These are phyloP conservation scores for Psilocybe sp. DNA, from an alignment of 768 basidiomycete genomes.

Conservation along the genomic window DNA sequence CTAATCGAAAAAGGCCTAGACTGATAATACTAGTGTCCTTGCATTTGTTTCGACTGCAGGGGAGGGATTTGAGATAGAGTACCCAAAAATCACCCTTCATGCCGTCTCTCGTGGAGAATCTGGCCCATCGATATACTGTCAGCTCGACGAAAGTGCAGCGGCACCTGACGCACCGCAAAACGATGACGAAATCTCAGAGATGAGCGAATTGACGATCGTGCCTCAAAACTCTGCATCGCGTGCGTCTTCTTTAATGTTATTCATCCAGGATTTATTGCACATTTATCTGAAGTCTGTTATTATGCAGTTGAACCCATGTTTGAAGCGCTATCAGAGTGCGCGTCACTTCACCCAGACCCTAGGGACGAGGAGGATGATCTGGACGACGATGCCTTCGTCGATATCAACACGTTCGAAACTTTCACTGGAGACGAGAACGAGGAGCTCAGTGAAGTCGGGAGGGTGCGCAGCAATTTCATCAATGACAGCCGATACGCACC, in stretches of 20 bases:
- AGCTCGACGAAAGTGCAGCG: conserved; percentile 72
- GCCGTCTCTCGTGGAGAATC: conserved; percentile 76
- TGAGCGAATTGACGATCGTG: conserved; percentile 81
- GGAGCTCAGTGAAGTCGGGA: conserved; percentile 84
- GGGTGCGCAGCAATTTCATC: conserved; percentile 89
- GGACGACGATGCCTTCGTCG: conserved; percentile 55
- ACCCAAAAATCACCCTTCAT: conserved; percentile 90
- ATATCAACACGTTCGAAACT: conserved; percentile 50
- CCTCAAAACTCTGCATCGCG: conserved; percentile 57
- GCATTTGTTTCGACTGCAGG: conserved; percentile 72
- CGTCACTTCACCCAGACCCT: conserved; percentile 79
- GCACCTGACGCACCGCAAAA: conserved; percentile 31
- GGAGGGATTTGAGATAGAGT: conserved; percentile 79
- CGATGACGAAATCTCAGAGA: conserved; percentile 41
- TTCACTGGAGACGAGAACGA: conserved; percentile 59
- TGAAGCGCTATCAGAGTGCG: conserved; percentile 81
- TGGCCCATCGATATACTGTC: conserved; percentile 84
- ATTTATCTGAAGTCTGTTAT: conserved; percentile 2
- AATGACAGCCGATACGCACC: conserved; percentile 77
- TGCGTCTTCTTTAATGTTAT: conserved; percentile 35
- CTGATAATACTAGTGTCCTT: conserved; percentile 44
- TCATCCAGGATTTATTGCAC: too few species aligned
- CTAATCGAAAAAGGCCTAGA: conserved; percentile 1
- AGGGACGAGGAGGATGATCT: conserved; percentile 47
- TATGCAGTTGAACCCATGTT: conserved; percentile 78